A percentile compares a stretch with the other conserved stretches of the same genome.
phyloP scores from a whole-genome alignment of 2,329 filamentous ascomycete species.

The Epichloe coenophiala region DNA sequence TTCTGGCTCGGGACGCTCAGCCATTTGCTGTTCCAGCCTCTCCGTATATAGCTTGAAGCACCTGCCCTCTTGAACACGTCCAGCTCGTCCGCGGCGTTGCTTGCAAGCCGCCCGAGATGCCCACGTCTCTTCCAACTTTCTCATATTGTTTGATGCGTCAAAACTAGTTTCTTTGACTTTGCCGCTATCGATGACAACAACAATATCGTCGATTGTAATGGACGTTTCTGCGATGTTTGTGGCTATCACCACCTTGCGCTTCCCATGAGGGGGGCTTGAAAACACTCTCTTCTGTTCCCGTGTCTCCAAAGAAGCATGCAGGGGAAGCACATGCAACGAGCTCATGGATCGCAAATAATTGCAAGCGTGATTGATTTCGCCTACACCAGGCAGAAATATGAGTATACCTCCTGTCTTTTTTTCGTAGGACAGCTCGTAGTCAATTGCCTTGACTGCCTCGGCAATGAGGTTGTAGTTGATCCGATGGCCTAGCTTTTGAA shows the following conservation, averaged over 20 bases:
- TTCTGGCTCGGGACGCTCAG: slow-evolving; percentile 79
- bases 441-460: slow-evolving; percentile 68
- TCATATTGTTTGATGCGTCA: slow-evolving; percentile 84
- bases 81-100: slow-evolving; percentile 83
- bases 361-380: slow-evolving; percentile 78
- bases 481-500: slow-evolving; percentile 61
- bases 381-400: slow-evolving; percentile 87
- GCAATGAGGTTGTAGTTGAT: slow-evolving; percentile 87
- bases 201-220: slow-evolving; percentile 95
- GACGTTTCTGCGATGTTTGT: slow-evolving; percentile 98
- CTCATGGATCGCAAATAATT: slow-evolving; percentile 49
- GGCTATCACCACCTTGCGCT: slow-evolving; percentile 83
- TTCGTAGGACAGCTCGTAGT: slow-evolving; percentile 52
- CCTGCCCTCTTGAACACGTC: slow-evolving; percentile 76
- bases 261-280: slow-evolving; percentile 60
- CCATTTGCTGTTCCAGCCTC: slow-evolving; percentile 76
- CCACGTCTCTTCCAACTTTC: slow-evolving; percentile 89
- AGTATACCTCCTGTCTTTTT: slow-evolving; percentile 67
- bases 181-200: slow-evolving; percentile 89
- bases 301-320: slow-evolving; percentile 86
- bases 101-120: slow-evolving; percentile 89
- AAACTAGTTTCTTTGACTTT: slow-evolving; percentile 95
- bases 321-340: slow-evolving; percentile 62
- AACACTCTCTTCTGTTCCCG: slow-evolving; percentile 84
- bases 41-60: slow-evolving; percentile 95